A percentile compares a stretch with the other conserved stretches of the same genome.
Evolutionary conservation across 495 filamentous ascomycete genomes (phyloP).

Genomic region (Platismatia glauca): DNA sequence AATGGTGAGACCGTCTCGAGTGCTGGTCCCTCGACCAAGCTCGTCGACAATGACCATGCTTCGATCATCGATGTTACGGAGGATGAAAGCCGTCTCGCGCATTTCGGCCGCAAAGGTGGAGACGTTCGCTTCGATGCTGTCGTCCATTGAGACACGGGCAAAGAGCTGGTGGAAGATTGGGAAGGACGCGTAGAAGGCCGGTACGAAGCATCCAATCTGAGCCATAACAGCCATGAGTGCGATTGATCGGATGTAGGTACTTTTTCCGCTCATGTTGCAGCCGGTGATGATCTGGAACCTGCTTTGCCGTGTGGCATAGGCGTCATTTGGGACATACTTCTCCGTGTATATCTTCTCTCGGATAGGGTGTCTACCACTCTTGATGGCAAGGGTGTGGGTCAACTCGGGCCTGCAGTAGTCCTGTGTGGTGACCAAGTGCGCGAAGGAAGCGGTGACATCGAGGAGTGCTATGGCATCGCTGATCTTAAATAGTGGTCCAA

Average conservation of each 20-base stretch:
- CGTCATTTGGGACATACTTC: conserved; percentile 80
- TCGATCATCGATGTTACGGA: conserved; percentile 62
- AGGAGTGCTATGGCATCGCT: conserved; percentile 83
- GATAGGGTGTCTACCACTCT: conserved; percentile 76
- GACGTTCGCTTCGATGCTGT: conserved; percentile 82
- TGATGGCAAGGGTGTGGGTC: conserved; percentile 65
- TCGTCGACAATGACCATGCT: conserved; percentile 88
- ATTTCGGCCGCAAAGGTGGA: conserved; percentile 94
- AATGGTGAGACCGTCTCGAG: conserved; percentile 78
- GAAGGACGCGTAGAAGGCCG: conserved; percentile 73
- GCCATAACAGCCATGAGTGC: conserved; percentile 85
- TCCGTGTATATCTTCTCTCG: conserved; percentile 58
- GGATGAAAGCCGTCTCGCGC: conserved; percentile 88
- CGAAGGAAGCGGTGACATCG: conserved; percentile 84
- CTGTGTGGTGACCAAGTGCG: conserved; percentile 62
- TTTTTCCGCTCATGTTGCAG: conserved; percentile 98
- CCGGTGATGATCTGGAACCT: conserved; percentile 92
- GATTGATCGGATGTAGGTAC: conserved; percentile 83
- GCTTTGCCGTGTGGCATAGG: conserved; percentile 65
- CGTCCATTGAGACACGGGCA: conserved; percentile 75
- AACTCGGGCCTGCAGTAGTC: conserved; percentile 78
- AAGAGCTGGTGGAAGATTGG: conserved; percentile 77
- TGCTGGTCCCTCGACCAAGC: conserved; percentile 85
- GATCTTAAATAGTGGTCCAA: conserved; percentile 62
- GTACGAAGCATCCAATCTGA: conserved; percentile 86